Evolutionary conservation across 768 basidiomycete species (phyloP).

Genomic region (Psilocybe cyanescens): DNA sequence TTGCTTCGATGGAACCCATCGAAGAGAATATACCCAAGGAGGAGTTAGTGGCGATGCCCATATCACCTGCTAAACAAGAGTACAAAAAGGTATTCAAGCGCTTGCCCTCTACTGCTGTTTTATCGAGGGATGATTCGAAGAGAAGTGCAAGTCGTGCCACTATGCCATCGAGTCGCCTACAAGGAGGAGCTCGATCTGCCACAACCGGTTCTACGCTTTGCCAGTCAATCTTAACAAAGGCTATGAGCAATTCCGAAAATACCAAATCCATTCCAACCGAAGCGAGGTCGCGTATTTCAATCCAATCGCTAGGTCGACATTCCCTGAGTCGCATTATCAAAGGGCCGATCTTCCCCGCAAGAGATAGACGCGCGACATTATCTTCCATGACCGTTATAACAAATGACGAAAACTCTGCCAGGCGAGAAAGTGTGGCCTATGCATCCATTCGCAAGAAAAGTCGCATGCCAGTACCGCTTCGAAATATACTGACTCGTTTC

Average conservation of each 20-base stretch:
- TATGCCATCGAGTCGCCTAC: neutral
- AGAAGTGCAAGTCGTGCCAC: neutral
- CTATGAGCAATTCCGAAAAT: neutral
- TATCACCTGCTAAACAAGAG: neutral
- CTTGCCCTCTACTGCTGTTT: neutral
- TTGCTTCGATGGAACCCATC: neutral
- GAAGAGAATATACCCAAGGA: neutral
- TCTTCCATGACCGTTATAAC: slow-evolving; percentile 24
- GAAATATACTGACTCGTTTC: slow-evolving; percentile 50
- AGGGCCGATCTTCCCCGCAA: slow-evolving; percentile 24
- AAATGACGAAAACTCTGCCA: slow-evolving; percentile 36
- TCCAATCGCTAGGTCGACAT: slow-evolving; percentile 32
- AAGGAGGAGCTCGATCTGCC: neutral
- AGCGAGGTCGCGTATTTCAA: slow-evolving; percentile 1
- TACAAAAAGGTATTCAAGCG: neutral
- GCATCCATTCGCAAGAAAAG: slow-evolving; percentile 33
- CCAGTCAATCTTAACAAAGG: neutral
- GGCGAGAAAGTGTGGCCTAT: slow-evolving; percentile 27
- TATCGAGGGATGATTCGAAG: neutral
- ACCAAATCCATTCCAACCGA: neutral
- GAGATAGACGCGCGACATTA: slow-evolving; percentile 26
- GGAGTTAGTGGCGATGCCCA: neutral
- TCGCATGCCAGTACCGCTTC: slow-evolving; percentile 48
- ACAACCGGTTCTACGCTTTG: neutral
- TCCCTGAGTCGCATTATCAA: slow-evolving; percentile 36